A percentile compares a stretch with the other conserved stretches of the same genome.
These are phyloP conservation scores for Pycnococcus provasolii DNA, from an alignment of 139 green algal genomes.

Conservation along the genomic window DNA sequence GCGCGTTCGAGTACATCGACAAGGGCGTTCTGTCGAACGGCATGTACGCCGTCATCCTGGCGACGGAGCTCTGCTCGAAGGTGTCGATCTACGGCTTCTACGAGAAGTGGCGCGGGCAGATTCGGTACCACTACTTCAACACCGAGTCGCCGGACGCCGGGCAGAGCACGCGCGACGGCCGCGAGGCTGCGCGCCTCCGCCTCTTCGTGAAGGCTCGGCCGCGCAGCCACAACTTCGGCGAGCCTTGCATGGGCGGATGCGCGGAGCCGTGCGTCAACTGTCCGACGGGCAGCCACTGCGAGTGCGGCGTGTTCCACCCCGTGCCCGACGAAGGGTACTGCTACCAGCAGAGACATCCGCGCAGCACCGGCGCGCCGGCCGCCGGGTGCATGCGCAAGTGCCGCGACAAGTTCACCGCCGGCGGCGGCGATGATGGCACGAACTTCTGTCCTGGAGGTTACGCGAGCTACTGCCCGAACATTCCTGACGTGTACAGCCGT, in stretches of 20 bases:
- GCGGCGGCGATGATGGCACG: no score
- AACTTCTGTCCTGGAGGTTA: no score
- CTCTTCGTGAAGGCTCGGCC: background rate
- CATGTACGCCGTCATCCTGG: conserved; percentile 22
- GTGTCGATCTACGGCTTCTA: conserved; percentile 27
- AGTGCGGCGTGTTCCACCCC: no score
- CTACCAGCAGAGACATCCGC: no score
- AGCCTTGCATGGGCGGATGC: background rate
- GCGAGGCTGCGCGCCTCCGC: background rate
- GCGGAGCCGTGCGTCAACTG: no score
- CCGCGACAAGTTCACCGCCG: no score
- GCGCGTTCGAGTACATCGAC: conserved; percentile 12
- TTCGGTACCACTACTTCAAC: conserved; percentile 30
- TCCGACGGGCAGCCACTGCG: no score
- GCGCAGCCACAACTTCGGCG: background rate
- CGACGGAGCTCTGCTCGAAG: conserved; percentile 14
- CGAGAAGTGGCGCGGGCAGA: conserved; percentile 13
- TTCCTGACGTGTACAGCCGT: no score
- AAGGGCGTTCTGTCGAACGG: conserved; percentile 29
- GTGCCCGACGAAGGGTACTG: no score
- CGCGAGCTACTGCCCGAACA: no score
- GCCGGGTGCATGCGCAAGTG: no score
- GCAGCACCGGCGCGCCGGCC: no score
- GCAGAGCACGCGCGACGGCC: conserved; percentile 5
- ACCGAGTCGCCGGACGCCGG: conserved; percentile 1